Evolutionary conservation across 2,329 filamentous ascomycete species (phyloP), one percentile per base, ranked within the genome.

Genomic region (Lachnellula arida): DNA sequence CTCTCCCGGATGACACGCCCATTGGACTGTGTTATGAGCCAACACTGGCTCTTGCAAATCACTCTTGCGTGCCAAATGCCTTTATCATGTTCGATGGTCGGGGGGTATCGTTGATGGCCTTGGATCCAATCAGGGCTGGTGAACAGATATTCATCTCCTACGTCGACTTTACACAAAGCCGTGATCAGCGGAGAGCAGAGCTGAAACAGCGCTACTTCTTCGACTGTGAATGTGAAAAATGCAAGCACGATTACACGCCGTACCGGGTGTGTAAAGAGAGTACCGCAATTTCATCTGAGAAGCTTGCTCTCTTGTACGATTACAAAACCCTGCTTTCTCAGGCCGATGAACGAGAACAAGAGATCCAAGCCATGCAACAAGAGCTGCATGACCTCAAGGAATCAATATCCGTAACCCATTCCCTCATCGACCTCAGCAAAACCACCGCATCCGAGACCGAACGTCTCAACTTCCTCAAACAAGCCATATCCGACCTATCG

Each of bases 81-180:
- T 73, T 77, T 48, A 78, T 86, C 15, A 75, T 78, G 44, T 85
- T 85, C 51, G 62, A 76, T 40, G 78, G 78, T 4, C 74, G 81
- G 5, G 73, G 69, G 4, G 78, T 81, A 3, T 69, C 78, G 2
- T 68, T 87, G 14, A 74, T 77, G 39, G 79, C 82, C 2, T 74
- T 79, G 53, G 67, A 63, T 22, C 67, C 72, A 3, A 82, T 87
- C 43, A 63, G 73, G 14, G 65, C 72, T 34, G 81, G 76, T 7
- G 77, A 84, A 25, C 80, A 85, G 70, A 76, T 86, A 53, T 76
- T 79, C 55, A 82, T 86, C 35, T 84, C 81, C 1, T 86, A 86
- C 61, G 80, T 82, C 37, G 81, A 83, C 79, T 70, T 57, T 73
- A 66, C 19, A 25, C 34, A 56, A 19, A 40, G 46, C 6, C 46